These are phyloP conservation scores for Closterium sp. DNA, from an alignment of 139 green algal species.

Conservation along the genomic window DNA sequence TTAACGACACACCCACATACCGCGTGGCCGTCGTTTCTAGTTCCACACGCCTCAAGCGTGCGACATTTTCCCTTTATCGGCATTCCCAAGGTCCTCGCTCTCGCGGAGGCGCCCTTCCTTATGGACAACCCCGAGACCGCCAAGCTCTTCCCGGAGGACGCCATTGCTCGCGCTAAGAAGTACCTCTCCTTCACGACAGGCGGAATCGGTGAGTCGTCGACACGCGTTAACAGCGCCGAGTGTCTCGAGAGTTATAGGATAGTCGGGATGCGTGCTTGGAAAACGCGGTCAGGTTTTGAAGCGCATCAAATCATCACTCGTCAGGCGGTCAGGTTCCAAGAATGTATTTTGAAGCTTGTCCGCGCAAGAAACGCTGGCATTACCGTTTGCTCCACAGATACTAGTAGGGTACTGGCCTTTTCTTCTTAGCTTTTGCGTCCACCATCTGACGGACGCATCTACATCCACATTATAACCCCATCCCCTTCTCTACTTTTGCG, in stretches of 20 bases:
- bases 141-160: constrained; percentile 81
- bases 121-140: constrained; percentile 65
- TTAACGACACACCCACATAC: neutral
- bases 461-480: neutral
- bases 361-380: too few species aligned
- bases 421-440: neutral
- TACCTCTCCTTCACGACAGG: constrained; percentile 57
- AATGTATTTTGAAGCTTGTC: too few species aligned
- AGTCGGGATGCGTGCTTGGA: neutral
- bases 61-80: neutral
- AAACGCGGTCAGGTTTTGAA: neutral
- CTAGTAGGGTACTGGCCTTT: neutral
- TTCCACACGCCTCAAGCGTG: neutral
- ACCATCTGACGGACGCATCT: neutral
- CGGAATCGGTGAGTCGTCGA: constrained; percentile 5
- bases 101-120: constrained; percentile 76
- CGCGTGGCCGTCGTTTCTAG: neutral
- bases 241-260: neutral
- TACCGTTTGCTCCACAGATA: too few species aligned
- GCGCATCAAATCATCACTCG: neutral
- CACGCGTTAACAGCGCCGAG: neutral
- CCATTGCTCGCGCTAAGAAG: constrained; percentile 70
- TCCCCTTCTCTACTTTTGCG: neutral
- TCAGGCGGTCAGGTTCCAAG: neutral
- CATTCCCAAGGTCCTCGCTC: constrained; percentile 70